Percentiles rank a stretch among this genome's conserved stretches.
phyloP scores from a whole-genome alignment of 805 yeast species.

The Candida ovalis region DNA sequence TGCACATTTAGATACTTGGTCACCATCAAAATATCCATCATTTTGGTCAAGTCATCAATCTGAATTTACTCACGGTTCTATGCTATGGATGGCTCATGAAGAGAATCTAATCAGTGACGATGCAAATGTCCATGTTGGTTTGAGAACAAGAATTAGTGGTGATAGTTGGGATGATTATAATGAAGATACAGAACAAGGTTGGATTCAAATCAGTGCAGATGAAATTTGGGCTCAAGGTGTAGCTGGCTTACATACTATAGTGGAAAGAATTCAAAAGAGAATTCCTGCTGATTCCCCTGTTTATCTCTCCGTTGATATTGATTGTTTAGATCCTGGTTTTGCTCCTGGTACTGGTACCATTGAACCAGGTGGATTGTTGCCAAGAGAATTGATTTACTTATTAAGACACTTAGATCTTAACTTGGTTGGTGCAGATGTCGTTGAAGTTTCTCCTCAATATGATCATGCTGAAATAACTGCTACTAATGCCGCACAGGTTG shows the following conservation, averaged over 20 bases:
- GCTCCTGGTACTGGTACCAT: slow-evolving; percentile 59
- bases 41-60: slow-evolving; percentile 33
- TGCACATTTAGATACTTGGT: slow-evolving; percentile 82
- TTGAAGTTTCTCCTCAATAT: slow-evolving; percentile 60
- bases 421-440: slow-evolving; percentile 53
- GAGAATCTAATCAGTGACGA: slow-evolving; percentile 59
- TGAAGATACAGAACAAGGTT: slow-evolving; percentile 69
- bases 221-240: slow-evolving; percentile 69
- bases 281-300: slow-evolving; percentile 67
- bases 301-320: slow-evolving; percentile 76
- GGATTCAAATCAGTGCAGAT: slow-evolving; percentile 64
- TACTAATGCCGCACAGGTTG: slow-evolving; percentile 68
- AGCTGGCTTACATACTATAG: slow-evolving; percentile 42
- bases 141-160: slow-evolving; percentile 71
- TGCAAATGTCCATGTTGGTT: slow-evolving; percentile 69
- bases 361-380: slow-evolving; percentile 57
- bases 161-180: slow-evolving; percentile 53
- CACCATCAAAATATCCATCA: slow-evolving; percentile 63
- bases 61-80: slow-evolving; percentile 77
- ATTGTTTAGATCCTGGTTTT: slow-evolving; percentile 54
- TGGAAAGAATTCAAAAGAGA: slow-evolving; percentile 45
- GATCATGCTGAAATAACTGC: slow-evolving; percentile 66
- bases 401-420: slow-evolving; percentile 44
- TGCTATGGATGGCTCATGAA: slow-evolving; percentile 76
- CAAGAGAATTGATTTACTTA: slow-evolving; percentile 49